Conservation (phyloP, 345 rosid genomes). For the Salix exigua region DNA sequence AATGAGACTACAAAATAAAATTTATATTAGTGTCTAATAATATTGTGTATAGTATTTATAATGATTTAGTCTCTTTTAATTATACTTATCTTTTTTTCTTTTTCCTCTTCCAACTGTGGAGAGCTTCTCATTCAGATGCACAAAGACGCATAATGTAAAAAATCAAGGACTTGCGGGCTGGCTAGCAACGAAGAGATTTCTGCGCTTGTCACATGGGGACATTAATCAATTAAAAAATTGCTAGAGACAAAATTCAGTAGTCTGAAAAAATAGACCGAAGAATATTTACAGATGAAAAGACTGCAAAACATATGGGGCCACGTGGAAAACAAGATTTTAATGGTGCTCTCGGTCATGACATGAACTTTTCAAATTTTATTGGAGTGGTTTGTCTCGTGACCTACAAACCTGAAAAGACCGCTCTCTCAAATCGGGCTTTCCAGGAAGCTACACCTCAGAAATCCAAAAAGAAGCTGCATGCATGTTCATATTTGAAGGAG, state of each 20-base stretch:
- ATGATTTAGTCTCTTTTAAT: too few relatives aligned
- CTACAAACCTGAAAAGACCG: not conserved
- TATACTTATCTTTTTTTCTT: too few relatives aligned
- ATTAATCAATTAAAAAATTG: too few relatives aligned
- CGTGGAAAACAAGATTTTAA: not conserved
- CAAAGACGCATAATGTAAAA: not conserved
- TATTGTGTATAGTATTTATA: too few relatives aligned
- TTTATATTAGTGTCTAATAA: too few relatives aligned
- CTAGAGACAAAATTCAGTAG: not conserved
- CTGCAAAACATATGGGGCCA: not conserved
- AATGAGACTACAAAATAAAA: too few relatives aligned
- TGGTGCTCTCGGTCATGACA: not conserved
- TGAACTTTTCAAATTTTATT: not conserved
- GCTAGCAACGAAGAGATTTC: not conserved
- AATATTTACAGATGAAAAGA: not conserved
- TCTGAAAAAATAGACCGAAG: not conserved
- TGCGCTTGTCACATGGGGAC: not conserved
- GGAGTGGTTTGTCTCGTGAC: not conserved
- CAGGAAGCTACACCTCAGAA: constrained; percentile 15
- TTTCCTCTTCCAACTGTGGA: not conserved
- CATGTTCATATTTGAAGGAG: not conserved
- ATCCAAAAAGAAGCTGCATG: constrained; percentile 11
- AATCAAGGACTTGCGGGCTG: not conserved
- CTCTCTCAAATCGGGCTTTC: not conserved
- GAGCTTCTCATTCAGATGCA: not conserved